Conservation (phyloP, 2,329 filamentous ascomycete species). For the Neonectria neomacrospora region DNA sequence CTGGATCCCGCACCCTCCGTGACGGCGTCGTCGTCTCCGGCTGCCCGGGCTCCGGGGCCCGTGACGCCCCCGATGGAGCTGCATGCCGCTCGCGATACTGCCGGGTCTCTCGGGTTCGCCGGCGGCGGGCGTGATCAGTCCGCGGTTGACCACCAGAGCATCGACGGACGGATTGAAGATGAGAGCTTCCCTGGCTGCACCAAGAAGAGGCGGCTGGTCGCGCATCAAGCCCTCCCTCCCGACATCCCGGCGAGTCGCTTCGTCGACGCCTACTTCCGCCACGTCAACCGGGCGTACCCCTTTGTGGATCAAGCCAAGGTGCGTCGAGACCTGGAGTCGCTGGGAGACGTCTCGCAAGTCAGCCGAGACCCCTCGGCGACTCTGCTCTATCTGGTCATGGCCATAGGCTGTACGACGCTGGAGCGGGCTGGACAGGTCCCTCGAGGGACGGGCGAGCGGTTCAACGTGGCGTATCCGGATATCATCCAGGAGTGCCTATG, state of each 20-base stretch:
- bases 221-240: constrained; percentile 36
- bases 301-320: constrained; percentile 54
- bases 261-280: constrained; percentile 58
- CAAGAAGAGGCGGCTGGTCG: constrained; percentile 30
- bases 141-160: constrained; percentile 23
- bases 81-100: constrained; percentile 13
- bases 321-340: constrained; percentile 48
- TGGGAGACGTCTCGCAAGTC: constrained; percentile 44
- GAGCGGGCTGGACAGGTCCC: constrained; percentile 56
- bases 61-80: constrained; percentile 34
- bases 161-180: constrained; percentile 32
- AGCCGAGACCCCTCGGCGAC: constrained; percentile 45
- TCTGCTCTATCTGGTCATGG: constrained; percentile 57
- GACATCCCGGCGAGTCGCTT: constrained; percentile 48
- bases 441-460: constrained; percentile 45
- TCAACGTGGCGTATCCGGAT: constrained; percentile 52
- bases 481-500: constrained; percentile 55
- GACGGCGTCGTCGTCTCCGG: constrained; percentile 27
- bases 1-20: constrained; percentile 9
- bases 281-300: constrained; percentile 58
- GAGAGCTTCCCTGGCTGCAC: constrained; percentile 35
- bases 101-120: constrained; percentile 11
- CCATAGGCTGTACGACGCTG: constrained; percentile 58
- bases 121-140: constrained; percentile 26
- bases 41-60: constrained; percentile 25